A percentile compares a stretch with the other conserved stretches of the same genome.
Conservation (phyloP, 345 rosid genomes). For the Barbarea vulgaris region DNA sequence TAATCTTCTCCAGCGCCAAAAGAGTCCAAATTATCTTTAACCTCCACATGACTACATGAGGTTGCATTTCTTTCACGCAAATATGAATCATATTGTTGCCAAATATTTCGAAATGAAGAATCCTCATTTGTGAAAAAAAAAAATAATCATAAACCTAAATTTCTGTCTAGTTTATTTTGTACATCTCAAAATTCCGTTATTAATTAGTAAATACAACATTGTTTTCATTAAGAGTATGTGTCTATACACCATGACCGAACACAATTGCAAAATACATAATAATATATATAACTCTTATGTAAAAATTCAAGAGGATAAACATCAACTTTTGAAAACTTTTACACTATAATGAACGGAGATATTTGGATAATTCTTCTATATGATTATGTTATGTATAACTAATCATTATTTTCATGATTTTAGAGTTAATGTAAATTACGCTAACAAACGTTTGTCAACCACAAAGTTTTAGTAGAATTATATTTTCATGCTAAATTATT, state of each 20-base stretch:
- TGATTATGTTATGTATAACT: too few species aligned
- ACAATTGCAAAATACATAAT: too few species aligned
- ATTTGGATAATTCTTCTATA: too few species aligned
- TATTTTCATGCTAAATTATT: too few species aligned
- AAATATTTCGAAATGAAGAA: background rate
- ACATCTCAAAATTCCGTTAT: background rate
- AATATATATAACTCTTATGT: too few species aligned
- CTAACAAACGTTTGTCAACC: too few species aligned
- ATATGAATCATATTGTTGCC: background rate
- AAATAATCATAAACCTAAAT: background rate
- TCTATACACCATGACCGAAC: background rate
- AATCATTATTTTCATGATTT: too few species aligned
- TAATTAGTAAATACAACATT: background rate
- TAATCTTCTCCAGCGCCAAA: slow-evolving; percentile 12
- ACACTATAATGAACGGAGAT: too few species aligned
- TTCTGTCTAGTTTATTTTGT: background rate
- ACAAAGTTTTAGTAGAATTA: too few species aligned
- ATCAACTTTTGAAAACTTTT: too few species aligned
- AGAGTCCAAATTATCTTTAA: slow-evolving; percentile 14
- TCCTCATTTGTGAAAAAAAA: background rate
- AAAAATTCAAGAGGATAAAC: too few species aligned
- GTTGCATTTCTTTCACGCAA: background rate
- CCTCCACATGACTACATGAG: slow-evolving; percentile 10
- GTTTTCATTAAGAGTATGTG: background rate
- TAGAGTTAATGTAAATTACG: too few species aligned